Evolutionary conservation across 2,329 filamentous ascomycete genomes (phyloP), one percentile per base, ranked within the genome.

Genomic region (Phialophora verrucosa): DNA sequence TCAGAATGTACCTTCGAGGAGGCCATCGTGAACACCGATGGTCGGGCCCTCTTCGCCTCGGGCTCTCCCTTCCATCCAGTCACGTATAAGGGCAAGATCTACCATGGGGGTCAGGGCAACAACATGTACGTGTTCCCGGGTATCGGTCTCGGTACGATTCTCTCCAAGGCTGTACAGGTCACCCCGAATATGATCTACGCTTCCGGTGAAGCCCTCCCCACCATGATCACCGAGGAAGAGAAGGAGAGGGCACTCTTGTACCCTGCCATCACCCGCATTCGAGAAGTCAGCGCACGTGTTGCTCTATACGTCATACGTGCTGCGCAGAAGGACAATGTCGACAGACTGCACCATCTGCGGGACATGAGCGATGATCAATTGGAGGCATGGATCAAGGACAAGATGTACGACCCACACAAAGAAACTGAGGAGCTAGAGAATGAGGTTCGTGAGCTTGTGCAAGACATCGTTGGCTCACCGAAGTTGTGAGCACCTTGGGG

Each of bases 171-270:
- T 12, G 89, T 91, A 71, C 88, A 88, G 73, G 85, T 98, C 72
- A 98, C 94, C 4, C 92, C 97, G 78, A 88, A 90, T 79, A 99
- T 99, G 95, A 93, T 99, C 76, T 98, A 98, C 82, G 93, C 91
- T 58, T 94, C 93, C 35, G 95, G 92, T 31, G 89, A 90, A 49
- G 90, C 92, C 4, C 87, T 98, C 23, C 87, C 92, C 17, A 88
- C 88, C 65, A 89, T 90, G 38, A 85, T 99, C 68, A 93, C 90
- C 69, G 84, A 88, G 47, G 90, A 95, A 69, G 95, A 99, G 82
- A 83, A 92, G 74, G 87, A 90, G 63, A 87, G 89, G 77, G 92
- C 92, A 62, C 89, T 96, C 77, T 89, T 98, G 75, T 98, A 99
- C 83, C 95, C 92, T 12, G 88, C 90, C 76, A 91, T 99, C 75